phyloP scores from a whole-genome alignment of 2,329 filamentous ascomycete genomes.

The Geoglossum cookeanum region DNA sequence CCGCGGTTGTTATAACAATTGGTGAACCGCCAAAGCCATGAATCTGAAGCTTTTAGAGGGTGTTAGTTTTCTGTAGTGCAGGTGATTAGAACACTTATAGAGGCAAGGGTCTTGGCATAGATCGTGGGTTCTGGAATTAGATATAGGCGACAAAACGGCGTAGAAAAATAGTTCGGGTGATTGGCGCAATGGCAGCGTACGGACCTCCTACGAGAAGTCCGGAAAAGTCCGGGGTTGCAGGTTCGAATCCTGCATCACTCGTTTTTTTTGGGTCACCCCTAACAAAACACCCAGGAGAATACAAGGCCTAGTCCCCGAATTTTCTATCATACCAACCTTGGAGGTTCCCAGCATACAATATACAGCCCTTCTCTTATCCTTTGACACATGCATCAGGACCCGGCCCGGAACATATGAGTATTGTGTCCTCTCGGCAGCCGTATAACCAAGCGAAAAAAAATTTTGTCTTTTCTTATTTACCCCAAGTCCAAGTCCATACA shows the following conservation, averaged over 20 bases:
- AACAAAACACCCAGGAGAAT: neutral
- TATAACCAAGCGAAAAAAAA: neutral
- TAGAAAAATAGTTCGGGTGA: neutral
- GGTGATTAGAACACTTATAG: neutral
- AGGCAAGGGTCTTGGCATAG: neutral
- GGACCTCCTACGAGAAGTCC: conserved; percentile 2
- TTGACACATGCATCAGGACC: neutral
- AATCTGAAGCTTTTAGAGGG: neutral
- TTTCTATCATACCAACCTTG: neutral
- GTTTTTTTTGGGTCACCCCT: neutral
- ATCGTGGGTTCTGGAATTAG: neutral
- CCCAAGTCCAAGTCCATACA: neutral
- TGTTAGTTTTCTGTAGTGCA: neutral
- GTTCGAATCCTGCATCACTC: conserved; percentile 5
- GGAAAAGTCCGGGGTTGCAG: neutral
- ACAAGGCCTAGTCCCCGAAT: neutral
- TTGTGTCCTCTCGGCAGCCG: neutral
- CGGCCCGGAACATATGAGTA: neutral
- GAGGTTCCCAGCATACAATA: neutral
- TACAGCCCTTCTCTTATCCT: neutral
- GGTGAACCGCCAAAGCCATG: neutral
- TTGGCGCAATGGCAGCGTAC: conserved; percentile 6
- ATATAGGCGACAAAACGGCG: neutral
- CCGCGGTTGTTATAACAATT: conserved; percentile 2
- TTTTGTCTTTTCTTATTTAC: too few relatives aligned